Conservation (phyloP, 805 yeast genomes). For the Clavispora vitiphila region DNA sequence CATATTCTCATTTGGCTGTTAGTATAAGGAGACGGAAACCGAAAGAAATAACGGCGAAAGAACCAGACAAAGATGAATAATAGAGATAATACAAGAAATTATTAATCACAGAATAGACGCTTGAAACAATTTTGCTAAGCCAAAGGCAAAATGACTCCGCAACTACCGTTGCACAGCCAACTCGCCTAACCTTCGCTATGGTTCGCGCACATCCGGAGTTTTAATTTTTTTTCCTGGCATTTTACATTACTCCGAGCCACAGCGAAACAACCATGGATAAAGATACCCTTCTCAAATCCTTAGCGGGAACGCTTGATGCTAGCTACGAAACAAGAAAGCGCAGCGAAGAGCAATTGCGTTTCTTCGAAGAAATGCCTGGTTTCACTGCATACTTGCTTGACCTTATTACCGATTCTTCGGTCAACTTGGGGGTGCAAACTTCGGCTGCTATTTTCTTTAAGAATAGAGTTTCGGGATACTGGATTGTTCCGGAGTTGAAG, state of each 20-base stretch:
- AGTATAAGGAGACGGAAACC: too few species aligned
- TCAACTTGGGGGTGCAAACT: constrained; percentile 39
- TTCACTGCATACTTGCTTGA: constrained; percentile 52
- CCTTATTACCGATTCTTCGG: constrained; percentile 41
- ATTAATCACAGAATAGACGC: too few species aligned
- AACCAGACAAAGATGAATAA: too few species aligned
- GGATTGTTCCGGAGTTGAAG: constrained; percentile 34
- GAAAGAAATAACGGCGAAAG: too few species aligned
- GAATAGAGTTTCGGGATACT: constrained; percentile 34
- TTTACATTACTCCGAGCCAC: neutral
- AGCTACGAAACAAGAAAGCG: constrained; percentile 45
- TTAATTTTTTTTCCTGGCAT: neutral
- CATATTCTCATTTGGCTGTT: too few species aligned
- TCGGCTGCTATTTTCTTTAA: constrained; percentile 43
- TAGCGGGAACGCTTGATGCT: constrained; percentile 53
- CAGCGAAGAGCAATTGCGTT: constrained; percentile 48
- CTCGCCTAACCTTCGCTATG: neutral
- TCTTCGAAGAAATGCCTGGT: constrained; percentile 52
- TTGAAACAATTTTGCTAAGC: neutral
- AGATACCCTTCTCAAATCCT: constrained; percentile 43
- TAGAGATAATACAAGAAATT: neutral
- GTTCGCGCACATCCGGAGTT: constrained; percentile 1
- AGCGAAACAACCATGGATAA: constrained; percentile 38
- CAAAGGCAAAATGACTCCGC: neutral
- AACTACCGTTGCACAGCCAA: neutral